Conservation (phyloP, 1,284 basidiomycete genomes). For the Austropuccinia psidii region DNA sequence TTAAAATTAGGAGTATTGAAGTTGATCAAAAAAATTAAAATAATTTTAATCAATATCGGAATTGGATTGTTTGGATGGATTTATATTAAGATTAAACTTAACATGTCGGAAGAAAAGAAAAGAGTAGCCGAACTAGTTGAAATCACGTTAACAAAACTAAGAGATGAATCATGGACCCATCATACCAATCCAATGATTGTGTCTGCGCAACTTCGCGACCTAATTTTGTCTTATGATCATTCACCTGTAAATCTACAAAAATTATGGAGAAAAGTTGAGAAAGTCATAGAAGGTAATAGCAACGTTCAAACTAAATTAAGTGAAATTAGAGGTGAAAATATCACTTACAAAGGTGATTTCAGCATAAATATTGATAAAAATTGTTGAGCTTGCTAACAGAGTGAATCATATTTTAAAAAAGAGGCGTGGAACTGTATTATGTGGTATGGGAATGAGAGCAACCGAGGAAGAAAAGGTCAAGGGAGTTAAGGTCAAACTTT, state of each 20-base stretch:
- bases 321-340: slow-evolving; percentile 68
- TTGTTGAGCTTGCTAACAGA: slow-evolving; percentile 66
- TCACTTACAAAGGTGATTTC: too few relatives aligned
- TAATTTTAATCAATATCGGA: slow-evolving; percentile 57
- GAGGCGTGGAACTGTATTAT: slow-evolving; percentile 63
- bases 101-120: slow-evolving; percentile 58
- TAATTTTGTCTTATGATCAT: slow-evolving; percentile 73
- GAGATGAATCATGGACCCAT: slow-evolving; percentile 76
- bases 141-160: slow-evolving; percentile 68
- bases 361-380: slow-evolving; percentile 66
- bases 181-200: slow-evolving; percentile 73
- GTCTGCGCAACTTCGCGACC: slow-evolving; percentile 81
- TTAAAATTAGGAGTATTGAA: slow-evolving; percentile 62
- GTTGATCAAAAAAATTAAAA: slow-evolving; percentile 63
- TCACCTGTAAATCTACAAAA: slow-evolving; percentile 60
- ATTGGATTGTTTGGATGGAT: slow-evolving; percentile 43
- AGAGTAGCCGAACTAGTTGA: slow-evolving; percentile 69
- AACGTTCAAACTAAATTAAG: slow-evolving; percentile 84
- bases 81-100: slow-evolving; percentile 43
- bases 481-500: slow-evolving; percentile 38
- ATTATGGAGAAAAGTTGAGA: slow-evolving; percentile 79
- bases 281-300: slow-evolving; percentile 81
- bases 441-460: slow-evolving; percentile 52
- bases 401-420: slow-evolving; percentile 63
- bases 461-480: slow-evolving; percentile 37